These are phyloP conservation scores for Rosa hybrid DNA, from an alignment of 331 rosid genomes.

Conservation along the genomic window DNA sequence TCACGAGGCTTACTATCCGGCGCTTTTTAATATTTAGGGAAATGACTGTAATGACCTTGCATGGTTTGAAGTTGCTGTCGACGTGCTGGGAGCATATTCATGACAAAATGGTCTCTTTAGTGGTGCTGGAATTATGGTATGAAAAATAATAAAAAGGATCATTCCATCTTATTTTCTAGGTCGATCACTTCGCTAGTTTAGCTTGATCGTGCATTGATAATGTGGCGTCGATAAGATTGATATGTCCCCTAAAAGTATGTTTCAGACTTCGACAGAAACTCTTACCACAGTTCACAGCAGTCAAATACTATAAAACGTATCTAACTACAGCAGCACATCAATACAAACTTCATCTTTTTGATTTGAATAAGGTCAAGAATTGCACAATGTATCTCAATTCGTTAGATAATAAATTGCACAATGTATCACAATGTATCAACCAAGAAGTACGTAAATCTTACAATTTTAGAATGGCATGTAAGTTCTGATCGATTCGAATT, in stretches of 20 bases:
- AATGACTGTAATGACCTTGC: slow-evolving; percentile 15
- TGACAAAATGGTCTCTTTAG: slow-evolving; percentile 11
- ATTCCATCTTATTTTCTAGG: neutral
- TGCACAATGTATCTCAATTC: no score
- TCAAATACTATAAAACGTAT: no score
- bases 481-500: no score
- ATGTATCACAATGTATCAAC: no score
- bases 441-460: no score
- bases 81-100: slow-evolving; percentile 17
- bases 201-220: neutral
- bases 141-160: neutral
- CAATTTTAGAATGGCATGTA: no score
- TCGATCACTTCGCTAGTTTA: neutral
- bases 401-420: no score
- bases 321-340: no score
- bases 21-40: neutral
- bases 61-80: slow-evolving; percentile 1
- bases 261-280: neutral
- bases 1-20: slow-evolving; percentile 42
- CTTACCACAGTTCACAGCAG: neutral
- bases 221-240: neutral
- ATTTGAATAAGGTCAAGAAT: no score
- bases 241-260: neutral
- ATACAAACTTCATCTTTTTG: no score
- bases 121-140: neutral